Evolutionary conservation across 164 flowering plant genomes (phyloP).

Genomic region (Vitis labrusca): DNA sequence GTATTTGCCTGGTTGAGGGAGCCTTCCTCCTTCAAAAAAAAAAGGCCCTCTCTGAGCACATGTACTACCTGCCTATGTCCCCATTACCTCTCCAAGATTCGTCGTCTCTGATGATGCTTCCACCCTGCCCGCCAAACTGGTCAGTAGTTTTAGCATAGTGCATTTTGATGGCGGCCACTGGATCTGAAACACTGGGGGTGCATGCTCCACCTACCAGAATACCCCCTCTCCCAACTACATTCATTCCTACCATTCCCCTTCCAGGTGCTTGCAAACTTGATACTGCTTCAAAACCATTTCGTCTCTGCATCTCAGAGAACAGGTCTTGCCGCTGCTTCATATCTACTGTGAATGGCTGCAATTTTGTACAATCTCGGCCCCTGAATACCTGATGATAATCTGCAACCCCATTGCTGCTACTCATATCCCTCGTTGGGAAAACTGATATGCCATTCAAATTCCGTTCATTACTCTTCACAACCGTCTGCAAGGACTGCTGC

Average conservation of each 20-base stretch:
- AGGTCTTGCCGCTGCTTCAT: slow-evolving; percentile 39
- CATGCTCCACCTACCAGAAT: slow-evolving; percentile 48
- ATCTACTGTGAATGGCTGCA: slow-evolving; percentile 51
- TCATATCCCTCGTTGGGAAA: slow-evolving; percentile 34
- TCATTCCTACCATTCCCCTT: slow-evolving; percentile 46
- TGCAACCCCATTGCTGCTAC: slow-evolving; percentile 32
- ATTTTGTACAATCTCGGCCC: slow-evolving; percentile 32
- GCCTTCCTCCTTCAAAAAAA: not conserved
- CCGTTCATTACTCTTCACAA: slow-evolving; percentile 33
- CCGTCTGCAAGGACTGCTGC: slow-evolving; percentile 39
- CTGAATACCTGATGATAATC: slow-evolving; percentile 38
- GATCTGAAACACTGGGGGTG: slow-evolving; percentile 61
- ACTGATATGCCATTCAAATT: slow-evolving; percentile 38
- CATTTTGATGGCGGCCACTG: slow-evolving; percentile 76
- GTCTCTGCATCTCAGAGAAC: slow-evolving; percentile 51
- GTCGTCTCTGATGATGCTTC: slow-evolving; percentile 44
- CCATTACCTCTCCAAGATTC: slow-evolving; percentile 60
- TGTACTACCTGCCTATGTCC: slow-evolving; percentile 64
- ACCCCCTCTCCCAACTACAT: slow-evolving; percentile 47
- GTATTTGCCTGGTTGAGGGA: slow-evolving; percentile 18
- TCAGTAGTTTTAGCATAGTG: slow-evolving; percentile 61
- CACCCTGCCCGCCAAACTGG: slow-evolving; percentile 38
- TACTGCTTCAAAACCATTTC: slow-evolving; percentile 46
- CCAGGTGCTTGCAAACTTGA: slow-evolving; percentile 43
- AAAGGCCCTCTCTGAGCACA: slow-evolving; percentile 9